Conservation (phyloP, 768 basidiomycete species). For the Hortiboletus campestris region DNA sequence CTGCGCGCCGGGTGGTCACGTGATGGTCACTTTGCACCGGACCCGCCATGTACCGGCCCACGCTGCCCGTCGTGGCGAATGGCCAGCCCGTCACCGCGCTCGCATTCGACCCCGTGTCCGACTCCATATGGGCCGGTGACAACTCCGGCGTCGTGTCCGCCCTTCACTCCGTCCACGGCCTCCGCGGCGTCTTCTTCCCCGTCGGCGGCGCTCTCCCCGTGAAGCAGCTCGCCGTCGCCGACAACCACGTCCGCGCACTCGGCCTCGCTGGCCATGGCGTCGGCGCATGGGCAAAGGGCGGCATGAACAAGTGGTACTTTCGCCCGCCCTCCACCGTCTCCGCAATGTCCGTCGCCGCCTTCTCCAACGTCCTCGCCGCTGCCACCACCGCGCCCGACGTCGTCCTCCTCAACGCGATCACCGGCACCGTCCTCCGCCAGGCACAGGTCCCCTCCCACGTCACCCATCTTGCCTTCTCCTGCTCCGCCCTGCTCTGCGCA, state of each 20-base stretch:
- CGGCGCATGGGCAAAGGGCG: slow-evolving; percentile 83
- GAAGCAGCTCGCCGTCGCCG: slow-evolving; percentile 72
- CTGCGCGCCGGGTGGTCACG: slow-evolving; percentile 9
- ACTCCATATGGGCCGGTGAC: slow-evolving; percentile 84
- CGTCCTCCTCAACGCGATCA: slow-evolving; percentile 68
- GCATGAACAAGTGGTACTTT: slow-evolving; percentile 79
- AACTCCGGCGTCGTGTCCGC: slow-evolving; percentile 69
- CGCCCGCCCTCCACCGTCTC: slow-evolving; percentile 36
- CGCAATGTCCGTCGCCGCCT: slow-evolving; percentile 46
- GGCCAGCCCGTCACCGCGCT: slow-evolving; percentile 66
- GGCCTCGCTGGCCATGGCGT: slow-evolving; percentile 60
- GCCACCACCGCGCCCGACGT: slow-evolving; percentile 62
- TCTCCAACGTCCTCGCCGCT: slow-evolving; percentile 55
- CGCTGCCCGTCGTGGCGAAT: slow-evolving; percentile 11
- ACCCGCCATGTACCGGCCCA: slow-evolving; percentile 21
- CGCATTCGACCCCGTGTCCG: slow-evolving; percentile 88
- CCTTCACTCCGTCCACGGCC: slow-evolving; percentile 59
- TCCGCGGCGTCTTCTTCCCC: slow-evolving; percentile 71
- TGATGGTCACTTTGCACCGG: not conserved
- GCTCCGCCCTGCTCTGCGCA: slow-evolving; percentile 64
- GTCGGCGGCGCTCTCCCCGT: slow-evolving; percentile 69
- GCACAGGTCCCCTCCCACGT: slow-evolving; percentile 54
- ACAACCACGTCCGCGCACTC: slow-evolving; percentile 71
- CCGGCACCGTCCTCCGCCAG: slow-evolving; percentile 62
- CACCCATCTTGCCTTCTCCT: slow-evolving; percentile 65